Evolutionary conservation across 768 basidiomycete genomes (phyloP), one percentile per base, ranked within the genome.

Genomic region (Hygrocybe punicea): DNA sequence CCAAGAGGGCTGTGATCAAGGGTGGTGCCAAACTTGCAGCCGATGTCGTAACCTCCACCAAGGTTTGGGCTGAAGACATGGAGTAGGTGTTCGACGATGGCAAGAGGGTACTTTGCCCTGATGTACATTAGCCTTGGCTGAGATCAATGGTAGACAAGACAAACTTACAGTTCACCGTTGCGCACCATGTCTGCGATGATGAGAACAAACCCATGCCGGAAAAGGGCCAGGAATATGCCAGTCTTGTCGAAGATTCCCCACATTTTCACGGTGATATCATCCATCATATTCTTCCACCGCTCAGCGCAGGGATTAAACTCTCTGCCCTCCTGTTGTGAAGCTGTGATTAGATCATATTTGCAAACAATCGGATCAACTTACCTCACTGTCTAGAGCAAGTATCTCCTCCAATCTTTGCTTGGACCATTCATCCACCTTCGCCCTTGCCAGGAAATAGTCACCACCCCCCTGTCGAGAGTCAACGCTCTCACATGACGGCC

Each of bases 221-320:
- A 72, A 1, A 67, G 52, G 1, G 58, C 51, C 1, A 71, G 50
- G 46, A 71, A 72, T n/a, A 68, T 52, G 2, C 69, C 67, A 2
- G 67, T 68, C 58, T 70, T 65, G 10, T 69, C 65, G 52, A 68
- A 71, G 0, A 69, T 58, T 0, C 63, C 65, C 67, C 65, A 69
- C 64, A 66, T 67, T 19, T 53, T 55, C 6, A 58, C 53, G 0
- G 52, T 58, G 1, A 62, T 14, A 16, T 64, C 62, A 7, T 58
- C 58, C 5, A 42, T 44, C 61, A 66, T 63, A 34, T 67, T 66
- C 16, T 51, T 58, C 67, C 67, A 71, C 0, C 59, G 39, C 5
- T 58, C 55, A 1, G 34, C 58, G 33, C 70, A 71, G 2, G 59
- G 57, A 42, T 54, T 63, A 2, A 33, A 34, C 25, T 63, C 29